Evolutionary conservation across 177 flowering plant genomes (phyloP).

Genomic region (Tripterygium wilfordii): DNA sequence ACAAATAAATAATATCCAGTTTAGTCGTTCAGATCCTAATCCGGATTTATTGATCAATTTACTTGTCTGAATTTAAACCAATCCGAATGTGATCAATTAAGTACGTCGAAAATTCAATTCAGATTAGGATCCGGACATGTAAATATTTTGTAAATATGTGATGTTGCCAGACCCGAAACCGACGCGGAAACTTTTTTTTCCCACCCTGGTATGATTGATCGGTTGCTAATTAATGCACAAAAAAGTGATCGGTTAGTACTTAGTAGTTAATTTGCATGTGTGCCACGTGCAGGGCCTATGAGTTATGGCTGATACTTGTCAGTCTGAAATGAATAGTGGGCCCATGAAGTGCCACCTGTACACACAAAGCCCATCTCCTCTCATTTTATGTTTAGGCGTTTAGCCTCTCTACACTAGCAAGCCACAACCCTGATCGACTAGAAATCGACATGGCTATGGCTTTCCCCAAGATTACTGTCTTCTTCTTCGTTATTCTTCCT

Average conservation of each 20-base stretch:
- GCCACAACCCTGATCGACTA: background rate
- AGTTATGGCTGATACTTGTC: slow-evolving; percentile 6
- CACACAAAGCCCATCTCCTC: no score
- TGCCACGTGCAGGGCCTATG: slow-evolving; percentile 11
- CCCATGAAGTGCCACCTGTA: slow-evolving; percentile 4
- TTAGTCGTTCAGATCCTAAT: no score
- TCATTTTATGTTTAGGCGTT: no score
- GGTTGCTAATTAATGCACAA: slow-evolving; percentile 6
- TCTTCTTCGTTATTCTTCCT: slow-evolving; percentile 5
- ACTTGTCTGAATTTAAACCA: no score
- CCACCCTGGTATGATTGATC: slow-evolving; percentile 11
- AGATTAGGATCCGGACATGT: no score
- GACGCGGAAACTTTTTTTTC: slow-evolving; percentile 17
- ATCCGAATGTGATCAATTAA: no score
- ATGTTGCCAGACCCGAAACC: background rate
- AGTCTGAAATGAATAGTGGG: no score
- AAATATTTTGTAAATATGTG: no score
- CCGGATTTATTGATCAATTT: no score
- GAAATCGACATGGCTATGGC: slow-evolving; percentile 7
- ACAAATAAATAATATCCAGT: no score
- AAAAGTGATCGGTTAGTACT: background rate
- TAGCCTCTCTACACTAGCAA: no score
- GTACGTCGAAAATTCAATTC: no score
- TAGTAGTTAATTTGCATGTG: slow-evolving; percentile 12
- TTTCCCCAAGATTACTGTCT: slow-evolving; percentile 4